These are phyloP conservation scores for Sabuloglossum arenarium DNA, from an alignment of 495 filamentous ascomycete genomes.

Conservation along the genomic window DNA sequence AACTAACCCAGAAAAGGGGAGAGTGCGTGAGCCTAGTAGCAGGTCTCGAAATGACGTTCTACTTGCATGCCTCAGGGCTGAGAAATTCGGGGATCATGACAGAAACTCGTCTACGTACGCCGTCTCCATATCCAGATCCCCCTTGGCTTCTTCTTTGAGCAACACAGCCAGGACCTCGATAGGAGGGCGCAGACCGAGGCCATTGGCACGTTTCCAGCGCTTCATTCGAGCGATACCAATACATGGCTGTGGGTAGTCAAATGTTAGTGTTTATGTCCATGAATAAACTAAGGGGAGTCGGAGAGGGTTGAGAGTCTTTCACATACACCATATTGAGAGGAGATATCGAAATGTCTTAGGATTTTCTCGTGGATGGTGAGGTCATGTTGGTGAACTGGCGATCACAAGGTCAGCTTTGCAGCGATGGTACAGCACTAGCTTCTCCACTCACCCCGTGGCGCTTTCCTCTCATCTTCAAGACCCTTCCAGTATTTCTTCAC, in stretches of 20 bases:
- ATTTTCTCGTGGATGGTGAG: slow-evolving; percentile 63
- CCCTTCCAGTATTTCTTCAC: slow-evolving; percentile 51
- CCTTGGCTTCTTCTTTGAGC: slow-evolving; percentile 42
- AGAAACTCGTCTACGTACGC: slow-evolving; percentile 71
- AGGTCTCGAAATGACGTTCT: background rate
- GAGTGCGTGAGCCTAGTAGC: background rate
- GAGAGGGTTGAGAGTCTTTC: background rate
- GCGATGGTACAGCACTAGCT: background rate
- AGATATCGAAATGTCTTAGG: slow-evolving; percentile 72
- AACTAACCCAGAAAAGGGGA: background rate
- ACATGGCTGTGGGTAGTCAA: slow-evolving; percentile 39
- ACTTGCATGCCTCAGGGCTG: background rate
- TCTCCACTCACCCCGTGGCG: slow-evolving; percentile 24
- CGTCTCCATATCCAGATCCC: slow-evolving; percentile 28
- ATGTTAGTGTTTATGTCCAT: background rate
- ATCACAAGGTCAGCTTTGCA: slow-evolving; percentile 5
- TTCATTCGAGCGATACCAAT: slow-evolving; percentile 64
- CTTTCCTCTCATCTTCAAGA: slow-evolving; percentile 37
- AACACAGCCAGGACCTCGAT: slow-evolving; percentile 81
- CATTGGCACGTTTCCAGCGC: slow-evolving; percentile 74
- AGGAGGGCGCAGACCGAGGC: slow-evolving; percentile 61
- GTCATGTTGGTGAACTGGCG: slow-evolving; percentile 47
- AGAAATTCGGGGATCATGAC: slow-evolving; percentile 13
- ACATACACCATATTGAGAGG: slow-evolving; percentile 73
- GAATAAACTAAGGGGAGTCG: slow-evolving; percentile 1